phyloP scores from a whole-genome alignment of 352 stramenopile genomes.

The Phytophthora colocasiae region DNA sequence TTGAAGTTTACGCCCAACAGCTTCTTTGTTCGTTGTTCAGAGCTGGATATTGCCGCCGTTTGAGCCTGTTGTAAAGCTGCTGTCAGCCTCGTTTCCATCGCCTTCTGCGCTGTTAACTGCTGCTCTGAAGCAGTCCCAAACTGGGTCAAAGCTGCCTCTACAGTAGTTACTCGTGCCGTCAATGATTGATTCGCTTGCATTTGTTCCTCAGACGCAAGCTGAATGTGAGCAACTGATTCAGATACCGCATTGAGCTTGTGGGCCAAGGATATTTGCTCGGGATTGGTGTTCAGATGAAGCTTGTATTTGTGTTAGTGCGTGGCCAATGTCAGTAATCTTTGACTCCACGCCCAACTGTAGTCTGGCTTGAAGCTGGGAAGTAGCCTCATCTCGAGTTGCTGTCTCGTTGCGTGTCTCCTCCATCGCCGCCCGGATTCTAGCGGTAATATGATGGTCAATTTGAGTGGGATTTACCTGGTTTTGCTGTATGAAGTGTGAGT shows the following conservation, averaged over 20 bases:
- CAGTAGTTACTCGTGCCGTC: neutral
- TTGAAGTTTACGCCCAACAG: neutral
- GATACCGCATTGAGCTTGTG: too few species aligned
- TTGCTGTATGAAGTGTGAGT: neutral
- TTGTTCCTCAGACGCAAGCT: too few species aligned
- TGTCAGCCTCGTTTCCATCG: neutral
- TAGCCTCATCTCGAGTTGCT: neutral
- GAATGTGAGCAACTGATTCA: too few species aligned
- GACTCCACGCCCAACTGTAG: too few species aligned
- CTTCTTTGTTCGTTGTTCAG: neutral
- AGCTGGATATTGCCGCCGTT: neutral
- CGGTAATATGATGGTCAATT: slow-evolving; percentile 2
- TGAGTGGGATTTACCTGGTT: neutral
- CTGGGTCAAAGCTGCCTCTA: neutral
- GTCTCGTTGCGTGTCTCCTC: slow-evolving; percentile 1
- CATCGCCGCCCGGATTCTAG: neutral
- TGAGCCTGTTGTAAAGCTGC: neutral
- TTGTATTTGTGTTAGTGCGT: too few species aligned
- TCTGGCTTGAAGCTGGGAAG: neutral
- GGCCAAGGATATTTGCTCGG: too few species aligned
- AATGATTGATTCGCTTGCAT: neutral
- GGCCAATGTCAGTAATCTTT: too few species aligned
- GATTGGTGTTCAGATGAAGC: neutral
- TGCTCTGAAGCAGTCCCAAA: neutral
- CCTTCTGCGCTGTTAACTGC: neutral